These are phyloP conservation scores for Fusarium nanum DNA, from an alignment of 2,329 filamentous ascomycete genomes.

Conservation along the genomic window DNA sequence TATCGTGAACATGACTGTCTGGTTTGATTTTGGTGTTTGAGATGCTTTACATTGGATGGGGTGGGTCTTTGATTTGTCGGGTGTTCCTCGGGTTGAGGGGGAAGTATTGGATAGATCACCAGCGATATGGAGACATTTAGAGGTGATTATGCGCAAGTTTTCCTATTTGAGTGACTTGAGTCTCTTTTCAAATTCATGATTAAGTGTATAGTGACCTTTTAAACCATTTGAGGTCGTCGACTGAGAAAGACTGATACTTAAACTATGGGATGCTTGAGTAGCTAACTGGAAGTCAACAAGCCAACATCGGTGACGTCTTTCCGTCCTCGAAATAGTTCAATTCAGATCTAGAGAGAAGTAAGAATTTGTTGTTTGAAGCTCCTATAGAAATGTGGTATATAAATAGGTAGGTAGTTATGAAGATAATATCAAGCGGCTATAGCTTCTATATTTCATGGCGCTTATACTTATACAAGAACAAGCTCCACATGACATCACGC, in stretches of 20 bases:
- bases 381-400: neutral
- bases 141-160: constrained; percentile 31
- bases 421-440: neutral
- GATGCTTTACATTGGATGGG: constrained; percentile 18
- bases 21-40: constrained; percentile 15
- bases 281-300: neutral
- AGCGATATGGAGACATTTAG: neutral
- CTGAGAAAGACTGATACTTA: neutral
- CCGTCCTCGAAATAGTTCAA: neutral
- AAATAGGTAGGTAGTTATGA: neutral
- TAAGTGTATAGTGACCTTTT: neutral
- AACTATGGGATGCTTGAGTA: neutral
- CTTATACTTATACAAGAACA: neutral
- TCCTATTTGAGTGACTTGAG: constrained; percentile 23
- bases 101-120: neutral
- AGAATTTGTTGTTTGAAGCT: neutral
- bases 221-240: neutral
- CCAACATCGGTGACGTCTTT: neutral
- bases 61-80: constrained; percentile 40
- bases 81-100: constrained; percentile 39
- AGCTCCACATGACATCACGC: constrained; percentile 46
- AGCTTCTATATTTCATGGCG: neutral
- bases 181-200: neutral
- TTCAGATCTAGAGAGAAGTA: neutral
- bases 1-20: constrained; percentile 25